phyloP scores from a whole-genome alignment of 176 grass and related monocot species.

The Aegilops bicornis region DNA sequence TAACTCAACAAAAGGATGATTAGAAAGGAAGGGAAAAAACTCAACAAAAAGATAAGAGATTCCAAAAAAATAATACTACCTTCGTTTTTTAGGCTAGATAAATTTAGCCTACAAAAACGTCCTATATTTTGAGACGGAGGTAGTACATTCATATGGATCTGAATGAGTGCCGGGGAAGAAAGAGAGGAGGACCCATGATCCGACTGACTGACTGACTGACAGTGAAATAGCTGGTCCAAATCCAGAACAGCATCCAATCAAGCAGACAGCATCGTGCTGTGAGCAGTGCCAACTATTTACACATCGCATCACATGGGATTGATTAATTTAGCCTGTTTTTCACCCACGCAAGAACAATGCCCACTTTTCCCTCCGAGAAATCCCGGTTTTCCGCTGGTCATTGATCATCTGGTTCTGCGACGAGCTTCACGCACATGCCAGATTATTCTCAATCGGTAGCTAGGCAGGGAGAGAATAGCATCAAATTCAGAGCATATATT shows the following conservation, averaged over 20 bases:
- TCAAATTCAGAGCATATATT: constrained; percentile 19
- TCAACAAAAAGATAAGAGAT: not conserved
- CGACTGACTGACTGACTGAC: not conserved
- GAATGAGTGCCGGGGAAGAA: not conserved
- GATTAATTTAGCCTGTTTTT: not conserved
- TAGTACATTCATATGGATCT: not conserved
- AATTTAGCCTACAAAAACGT: no score
- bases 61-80: no score
- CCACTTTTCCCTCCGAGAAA: not conserved
- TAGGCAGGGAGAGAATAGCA: not conserved
- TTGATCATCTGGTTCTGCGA: not conserved
- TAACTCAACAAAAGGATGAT: not conserved
- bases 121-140: no score
- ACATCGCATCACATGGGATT: not conserved
- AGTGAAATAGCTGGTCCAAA: constrained; percentile 4
- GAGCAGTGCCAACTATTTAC: not conserved
- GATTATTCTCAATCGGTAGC: not conserved
- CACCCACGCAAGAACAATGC: not conserved
- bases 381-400: not conserved
- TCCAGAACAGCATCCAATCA: constrained; percentile 11
- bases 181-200: not conserved
- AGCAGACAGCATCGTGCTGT: constrained; percentile 3
- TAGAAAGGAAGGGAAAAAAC: not conserved
- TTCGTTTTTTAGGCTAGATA: no score
- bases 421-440: not conserved